Percentiles rank a stretch among this genome's conserved stretches.
These are phyloP conservation scores for Thuja plicata DNA, from an alignment of 83 land plant genomes.

Conservation along the genomic window DNA sequence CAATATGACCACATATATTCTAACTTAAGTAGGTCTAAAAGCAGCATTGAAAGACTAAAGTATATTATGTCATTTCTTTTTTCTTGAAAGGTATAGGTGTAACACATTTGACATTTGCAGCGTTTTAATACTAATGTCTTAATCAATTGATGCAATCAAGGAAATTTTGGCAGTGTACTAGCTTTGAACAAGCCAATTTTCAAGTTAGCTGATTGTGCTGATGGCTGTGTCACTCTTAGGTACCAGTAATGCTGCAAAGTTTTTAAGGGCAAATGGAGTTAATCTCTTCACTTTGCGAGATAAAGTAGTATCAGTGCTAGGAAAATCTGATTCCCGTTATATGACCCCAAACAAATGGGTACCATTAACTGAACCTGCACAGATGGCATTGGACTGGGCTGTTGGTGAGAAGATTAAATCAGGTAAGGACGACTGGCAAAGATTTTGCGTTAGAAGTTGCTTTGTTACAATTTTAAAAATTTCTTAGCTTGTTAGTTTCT, in stretches of 20 bases:
- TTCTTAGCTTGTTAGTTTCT: neutral
- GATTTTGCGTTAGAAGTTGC: neutral
- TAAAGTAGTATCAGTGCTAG: conserved; percentile 65
- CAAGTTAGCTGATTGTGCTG: neutral
- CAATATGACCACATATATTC: neutral
- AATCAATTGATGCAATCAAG: neutral
- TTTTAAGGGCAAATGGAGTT: conserved; percentile 75
- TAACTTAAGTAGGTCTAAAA: neutral
- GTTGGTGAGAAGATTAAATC: conserved; percentile 67
- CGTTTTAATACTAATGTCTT: neutral
- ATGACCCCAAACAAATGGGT: conserved; percentile 70
- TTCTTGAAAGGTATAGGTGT: neutral
- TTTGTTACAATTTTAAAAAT: neutral
- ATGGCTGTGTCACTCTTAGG: conserved; percentile 36
- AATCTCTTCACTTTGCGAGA: conserved; percentile 77
- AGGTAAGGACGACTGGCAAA: conserved; percentile 46
- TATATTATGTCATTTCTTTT: neutral
- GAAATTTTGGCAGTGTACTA: neutral
- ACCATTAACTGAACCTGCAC: conserved; percentile 84
- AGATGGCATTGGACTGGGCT: conserved; percentile 87
- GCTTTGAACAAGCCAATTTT: neutral
- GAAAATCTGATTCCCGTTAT: conserved; percentile 66
- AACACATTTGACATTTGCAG: neutral
- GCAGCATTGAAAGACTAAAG: neutral
- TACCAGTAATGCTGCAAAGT: conserved; percentile 79